Evolutionary conservation across 768 basidiomycete genomes (phyloP), one percentile per base, ranked within the genome.

Genomic region (Boletellus emodensis): DNA sequence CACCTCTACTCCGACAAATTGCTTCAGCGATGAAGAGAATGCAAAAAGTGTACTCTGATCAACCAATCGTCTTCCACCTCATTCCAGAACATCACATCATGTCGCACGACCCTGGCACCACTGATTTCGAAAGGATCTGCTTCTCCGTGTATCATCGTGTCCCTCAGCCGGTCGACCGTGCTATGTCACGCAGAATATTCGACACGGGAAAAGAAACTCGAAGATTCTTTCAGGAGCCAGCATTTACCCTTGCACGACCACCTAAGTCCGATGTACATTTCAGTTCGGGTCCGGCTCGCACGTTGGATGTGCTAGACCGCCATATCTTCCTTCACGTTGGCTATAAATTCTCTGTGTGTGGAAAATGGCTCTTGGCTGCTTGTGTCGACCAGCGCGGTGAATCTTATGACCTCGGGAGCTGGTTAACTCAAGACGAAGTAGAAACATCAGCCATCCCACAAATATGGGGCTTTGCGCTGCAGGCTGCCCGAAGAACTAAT

Each of bases 311-410:
- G 14, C 46, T 77, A 41, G 80, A 83, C 45, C 70, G 77, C 26
- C 75, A 83, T 54, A 83, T 79, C 1, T 67, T 92, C 46, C 69
- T 94, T 39, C 91, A 94, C 62, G 75, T 92, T 35, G 91, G 81
- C 3, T 94, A 94, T 64, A 74, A 70, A 36, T 53, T 85, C 2
- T 84, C 85, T 11, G 57, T 64, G 5, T 87, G 85, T 51, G 78
- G 84, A 10, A 85, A 84, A 63, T 93, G 90, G 91, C 72, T 92
- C 6, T 62, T 89, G 15, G 81, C 81, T n/a, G 74, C 81, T 28
- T 86, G 84, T 58, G 71, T 87, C 6, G 91, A 94, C 61, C 82
- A 91, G 62, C 75, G 85, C 2, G 91, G 89, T 2, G 88, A 93
- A 62, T 81, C 77, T 14, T 81, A 86, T 58, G 82, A 87, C 53